Percentiles rank a stretch among this genome's conserved stretches.
These are phyloP conservation scores for Vigna trinervia DNA, from an alignment of 306 rosid genomes.

Conservation along the genomic window DNA sequence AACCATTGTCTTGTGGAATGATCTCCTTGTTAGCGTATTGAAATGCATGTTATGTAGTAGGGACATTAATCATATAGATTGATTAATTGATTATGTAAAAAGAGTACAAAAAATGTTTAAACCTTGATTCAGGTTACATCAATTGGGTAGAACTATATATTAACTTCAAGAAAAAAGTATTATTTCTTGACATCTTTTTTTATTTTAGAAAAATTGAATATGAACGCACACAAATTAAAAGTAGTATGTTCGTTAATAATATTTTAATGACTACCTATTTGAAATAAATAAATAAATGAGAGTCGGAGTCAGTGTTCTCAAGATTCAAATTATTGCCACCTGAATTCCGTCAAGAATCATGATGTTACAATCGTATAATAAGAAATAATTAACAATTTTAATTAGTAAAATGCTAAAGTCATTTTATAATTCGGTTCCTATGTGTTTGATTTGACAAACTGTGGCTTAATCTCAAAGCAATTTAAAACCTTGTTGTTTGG, in stretches of 20 bases:
- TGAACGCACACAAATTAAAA: background rate
- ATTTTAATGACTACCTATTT: background rate
- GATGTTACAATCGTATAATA: background rate
- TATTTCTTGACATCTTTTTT: background rate
- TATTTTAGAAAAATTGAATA: background rate
- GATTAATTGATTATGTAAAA: background rate
- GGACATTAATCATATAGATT: background rate
- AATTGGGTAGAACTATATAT: background rate
- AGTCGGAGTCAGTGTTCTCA: background rate
- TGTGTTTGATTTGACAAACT: background rate
- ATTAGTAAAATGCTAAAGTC: background rate
- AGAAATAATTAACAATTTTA: background rate
- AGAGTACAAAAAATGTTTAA: background rate
- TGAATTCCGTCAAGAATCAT: background rate
- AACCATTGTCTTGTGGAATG: background rate
- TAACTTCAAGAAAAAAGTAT: background rate
- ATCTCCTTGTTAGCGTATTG: background rate
- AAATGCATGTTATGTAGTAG: background rate
- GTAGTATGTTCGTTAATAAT: background rate
- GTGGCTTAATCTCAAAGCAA: slow-evolving; percentile 35
- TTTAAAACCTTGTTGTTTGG: background rate
- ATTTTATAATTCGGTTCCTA: background rate
- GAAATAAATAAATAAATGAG: no score
- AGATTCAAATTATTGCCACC: background rate
- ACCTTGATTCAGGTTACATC: background rate